Evolutionary conservation across 192 early-diverging fungal genomes (phyloP).

Genomic region (Funneliformis geosporum): DNA sequence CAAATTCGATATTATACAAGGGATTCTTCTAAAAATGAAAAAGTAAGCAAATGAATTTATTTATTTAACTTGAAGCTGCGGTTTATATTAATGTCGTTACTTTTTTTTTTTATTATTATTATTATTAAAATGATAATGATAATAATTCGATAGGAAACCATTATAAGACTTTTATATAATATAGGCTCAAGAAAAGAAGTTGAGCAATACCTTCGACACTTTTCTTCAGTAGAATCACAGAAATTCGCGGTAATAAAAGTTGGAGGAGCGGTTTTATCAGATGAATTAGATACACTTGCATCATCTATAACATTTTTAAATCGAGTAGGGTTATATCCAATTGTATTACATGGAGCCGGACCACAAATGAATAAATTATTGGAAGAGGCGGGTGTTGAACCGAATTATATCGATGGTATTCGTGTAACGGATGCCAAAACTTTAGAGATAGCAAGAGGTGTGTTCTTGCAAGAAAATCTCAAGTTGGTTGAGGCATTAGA

Average conservation of each 20-base stretch:
- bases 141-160: conserved; percentile 65
- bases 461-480: conserved; percentile 94
- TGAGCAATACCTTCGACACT: conserved; percentile 96
- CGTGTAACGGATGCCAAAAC: conserved; percentile 95
- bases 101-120: background rate
- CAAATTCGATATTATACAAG: conserved; percentile 7
- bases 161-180: conserved; percentile 91
- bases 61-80: background rate
- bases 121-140: background rate
- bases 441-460: conserved; percentile 89
- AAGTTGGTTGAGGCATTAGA: conserved; percentile 98
- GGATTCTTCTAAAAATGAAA: conserved; percentile 18
- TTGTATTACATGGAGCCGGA: conserved; percentile 97
- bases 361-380: conserved; percentile 93
- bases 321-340: conserved; percentile 97
- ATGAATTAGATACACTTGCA: conserved; percentile 92
- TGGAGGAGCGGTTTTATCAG: conserved; percentile 92
- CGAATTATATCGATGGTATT: conserved; percentile 94
- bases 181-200: conserved; percentile 99
- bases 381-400: conserved; percentile 90
- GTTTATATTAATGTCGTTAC: background rate
- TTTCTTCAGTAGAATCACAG: conserved; percentile 96
- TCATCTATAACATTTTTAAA: conserved; percentile 96
- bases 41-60: background rate
- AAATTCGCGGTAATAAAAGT: conserved; percentile 99